Evolutionary conservation across 2,329 filamentous ascomycete genomes (phyloP), one percentile per base, ranked within the genome.

Genomic region (Tothia fuscella): DNA sequence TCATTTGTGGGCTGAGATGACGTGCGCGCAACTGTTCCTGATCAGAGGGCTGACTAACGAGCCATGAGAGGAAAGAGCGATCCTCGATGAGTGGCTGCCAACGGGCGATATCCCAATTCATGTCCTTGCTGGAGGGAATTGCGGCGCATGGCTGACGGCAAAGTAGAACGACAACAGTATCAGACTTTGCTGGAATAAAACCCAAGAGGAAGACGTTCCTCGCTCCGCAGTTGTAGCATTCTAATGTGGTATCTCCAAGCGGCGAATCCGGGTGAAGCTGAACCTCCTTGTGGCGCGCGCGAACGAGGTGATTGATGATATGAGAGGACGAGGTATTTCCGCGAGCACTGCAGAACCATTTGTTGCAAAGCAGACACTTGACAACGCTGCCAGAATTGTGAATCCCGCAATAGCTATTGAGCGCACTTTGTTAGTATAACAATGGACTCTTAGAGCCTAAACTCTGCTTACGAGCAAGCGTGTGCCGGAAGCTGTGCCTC

Each of bases 171-270:
- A 98, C 93, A 21, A 98, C 91, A 0, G 91, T 95, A 56, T 98
- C 93, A 9, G 91, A 96, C 60, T 98, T 98, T 43, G 91, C 91
- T 7, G 91, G 93, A 52, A 98, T 98, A 60, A 98, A 98, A 5
- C 91, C 91, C 21, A 98, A 79, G 26, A 96, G 71, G 53, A 98
- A 98, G 37, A 95, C 89, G 59, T 98, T 98, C 67, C 95, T 96
- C n/a, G 86, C 95, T 35, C 89, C 91, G 62, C 91, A 98, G 65
- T 95, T 96, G 68, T 98, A 98, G 66, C 91, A 98, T 67, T 98
- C 91, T 48, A 98, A 74, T 28, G 93, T 85, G 1, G 91, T 98
- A 58, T 98, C 93, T 49, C 91, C 91, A 9, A 98, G 78, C 6
- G 87, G 80, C 14, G 91, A 96, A 51, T 81, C 79, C 6, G 91